Base-by-base conservation (phyloP, 2,329 filamentous ascomycete species). In the Leptographium flavum region DNA sequence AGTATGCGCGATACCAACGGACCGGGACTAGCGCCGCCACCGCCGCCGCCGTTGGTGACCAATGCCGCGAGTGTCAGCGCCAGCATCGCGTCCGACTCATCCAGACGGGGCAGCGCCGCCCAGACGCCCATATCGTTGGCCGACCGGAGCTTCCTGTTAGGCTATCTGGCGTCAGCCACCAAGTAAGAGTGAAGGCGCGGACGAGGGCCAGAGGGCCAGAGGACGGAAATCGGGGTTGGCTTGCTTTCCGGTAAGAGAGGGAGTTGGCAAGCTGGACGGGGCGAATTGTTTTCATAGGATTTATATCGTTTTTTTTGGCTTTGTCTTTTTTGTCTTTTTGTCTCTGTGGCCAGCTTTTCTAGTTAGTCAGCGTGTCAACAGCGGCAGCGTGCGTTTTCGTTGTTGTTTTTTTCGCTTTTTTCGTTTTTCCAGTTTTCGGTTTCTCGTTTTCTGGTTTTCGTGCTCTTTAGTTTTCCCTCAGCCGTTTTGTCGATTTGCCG, bases 71-170 rank as follows among this genome's bases (percentile, higher is more conserved):
- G 17, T 7, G 27, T 28, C 17, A 22, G 33, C 6, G 33, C 17
- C 17, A 22, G 33, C 11, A 11, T 19, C 17, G 28, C 35, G 17
- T 38, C 56, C 56, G 11, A 52, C 56, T 30, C 66, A 65, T 21
- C 64, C 64, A 31, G 48, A 21, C 45, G 70, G 11, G 67, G 66
- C 17, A 73, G 68, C 49, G 15, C 17, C 49, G 22, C 11, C 3
- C 66, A 72, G 55, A 68, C 69, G 28, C 66, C 73, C 13, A 76
- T 79, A 38, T 82, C 80, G 4, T 74, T 83, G 0, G 81, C 76
- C 0, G 80, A 92, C 53, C 81, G 83, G 57, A 79, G 71, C 15
- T 92, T 92, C 55, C 63, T 93, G 57, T 67, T 92, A 43, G 81
- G 75, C 10, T 92, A 87, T 57, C 63, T 93, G 54, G 76, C 85